Evolutionary conservation across 2,329 filamentous ascomycete genomes (phyloP).

Genomic region (Sphaceloma murrayae): DNA sequence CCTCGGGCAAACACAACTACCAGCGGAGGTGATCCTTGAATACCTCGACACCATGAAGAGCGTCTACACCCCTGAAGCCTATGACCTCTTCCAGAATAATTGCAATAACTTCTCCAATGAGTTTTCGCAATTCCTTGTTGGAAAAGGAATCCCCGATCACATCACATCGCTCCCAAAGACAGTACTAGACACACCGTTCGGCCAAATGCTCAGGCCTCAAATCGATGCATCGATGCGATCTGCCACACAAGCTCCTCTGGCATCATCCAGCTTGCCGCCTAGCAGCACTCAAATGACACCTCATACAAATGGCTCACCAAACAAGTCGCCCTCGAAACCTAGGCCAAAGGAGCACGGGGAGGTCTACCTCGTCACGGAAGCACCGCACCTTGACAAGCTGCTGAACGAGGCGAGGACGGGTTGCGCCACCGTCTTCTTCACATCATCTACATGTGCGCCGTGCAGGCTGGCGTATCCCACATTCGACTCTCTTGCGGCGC

Average conservation of each 20-base stretch:
- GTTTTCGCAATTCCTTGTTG: slow-evolving; percentile 78
- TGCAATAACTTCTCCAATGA: slow-evolving; percentile 98
- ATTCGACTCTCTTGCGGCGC: slow-evolving; percentile 69
- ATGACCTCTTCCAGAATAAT: slow-evolving; percentile 83
- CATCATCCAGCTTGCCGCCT: slow-evolving; percentile 25
- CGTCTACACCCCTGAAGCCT: slow-evolving; percentile 70
- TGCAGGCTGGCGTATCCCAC: slow-evolving; percentile 75
- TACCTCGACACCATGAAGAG: slow-evolving; percentile 76
- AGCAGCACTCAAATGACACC: background rate
- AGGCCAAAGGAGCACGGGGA: slow-evolving; percentile 28
- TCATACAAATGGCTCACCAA: background rate
- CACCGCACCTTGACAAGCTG: slow-evolving; percentile 51
- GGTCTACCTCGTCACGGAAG: slow-evolving; percentile 53
- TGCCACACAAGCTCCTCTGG: slow-evolving; percentile 50
- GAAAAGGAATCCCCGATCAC: slow-evolving; percentile 76
- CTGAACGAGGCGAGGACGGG: slow-evolving; percentile 52
- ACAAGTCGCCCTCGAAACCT: background rate
- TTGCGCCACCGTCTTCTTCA: slow-evolving; percentile 83
- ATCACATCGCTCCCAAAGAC: slow-evolving; percentile 78
- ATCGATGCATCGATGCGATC: slow-evolving; percentile 55
- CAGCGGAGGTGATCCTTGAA: slow-evolving; percentile 72
- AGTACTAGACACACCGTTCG: slow-evolving; percentile 78
- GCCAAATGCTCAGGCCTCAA: slow-evolving; percentile 75
- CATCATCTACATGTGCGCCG: slow-evolving; percentile 73
- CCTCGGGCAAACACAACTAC: slow-evolving; percentile 68